A percentile compares a stretch with the other conserved stretches of the same genome.
Evolutionary conservation across 2,329 filamentous ascomycete species (phyloP).

Genomic region (Scedosporium boydii): DNA sequence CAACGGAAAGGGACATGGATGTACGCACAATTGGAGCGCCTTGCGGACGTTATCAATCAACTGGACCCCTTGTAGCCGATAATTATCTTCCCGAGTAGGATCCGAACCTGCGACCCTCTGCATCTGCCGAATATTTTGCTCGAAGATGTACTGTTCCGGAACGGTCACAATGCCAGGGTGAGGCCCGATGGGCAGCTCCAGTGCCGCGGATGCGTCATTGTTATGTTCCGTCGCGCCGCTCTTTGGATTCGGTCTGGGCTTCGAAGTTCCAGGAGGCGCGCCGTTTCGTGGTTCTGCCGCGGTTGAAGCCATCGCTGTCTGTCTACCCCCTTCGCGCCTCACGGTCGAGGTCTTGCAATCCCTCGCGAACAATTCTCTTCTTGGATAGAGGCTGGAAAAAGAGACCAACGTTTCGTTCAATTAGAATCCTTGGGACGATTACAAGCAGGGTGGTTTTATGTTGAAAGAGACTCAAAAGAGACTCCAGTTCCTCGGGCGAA

Average conservation of each 20-base stretch:
- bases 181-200: constrained; percentile 21
- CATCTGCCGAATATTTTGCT: constrained; percentile 68
- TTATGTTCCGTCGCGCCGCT: constrained; percentile 7
- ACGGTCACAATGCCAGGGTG: constrained; percentile 39
- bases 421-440: no score
- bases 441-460: no score
- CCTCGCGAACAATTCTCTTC: not conserved
- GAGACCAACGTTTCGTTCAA: not conserved
- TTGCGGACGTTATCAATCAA: constrained; percentile 81
- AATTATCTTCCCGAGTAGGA: constrained; percentile 67
- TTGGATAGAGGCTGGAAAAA: not conserved
- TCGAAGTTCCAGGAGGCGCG: not conserved
- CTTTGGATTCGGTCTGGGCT: not conserved
- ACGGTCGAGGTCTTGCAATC: not conserved
- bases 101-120: constrained; percentile 61
- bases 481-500: no score
- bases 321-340: not conserved
- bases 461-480: no score
- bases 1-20: constrained; percentile 4
- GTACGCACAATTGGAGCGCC: constrained; percentile 63
- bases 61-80: constrained; percentile 76
- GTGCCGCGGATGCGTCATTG: not conserved
- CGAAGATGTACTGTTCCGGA: constrained; percentile 65
- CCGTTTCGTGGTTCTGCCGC: constrained; percentile 1
- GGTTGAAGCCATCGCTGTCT: not conserved